phyloP scores from a whole-genome alignment of 2,329 filamentous ascomycete species.

The Gnomoniopsis sp. region DNA sequence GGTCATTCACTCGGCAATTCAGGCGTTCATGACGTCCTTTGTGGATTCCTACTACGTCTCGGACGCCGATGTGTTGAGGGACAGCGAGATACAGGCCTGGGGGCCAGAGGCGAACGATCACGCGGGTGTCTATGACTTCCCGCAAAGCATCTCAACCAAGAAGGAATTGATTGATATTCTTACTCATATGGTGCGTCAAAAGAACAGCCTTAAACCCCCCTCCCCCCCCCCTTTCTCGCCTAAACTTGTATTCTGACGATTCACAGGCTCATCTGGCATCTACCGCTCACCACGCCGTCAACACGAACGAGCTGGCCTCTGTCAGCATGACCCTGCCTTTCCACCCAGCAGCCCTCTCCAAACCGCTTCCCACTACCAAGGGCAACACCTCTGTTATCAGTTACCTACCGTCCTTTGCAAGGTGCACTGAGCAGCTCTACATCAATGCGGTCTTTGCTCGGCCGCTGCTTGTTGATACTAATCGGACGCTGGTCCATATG shows the following conservation, averaged over 20 bases:
- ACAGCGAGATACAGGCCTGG: constrained; percentile 43
- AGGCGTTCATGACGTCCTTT: constrained; percentile 36
- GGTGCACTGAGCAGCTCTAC: constrained; percentile 33
- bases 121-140: constrained; percentile 39
- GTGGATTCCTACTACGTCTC: constrained; percentile 41
- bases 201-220: not conserved
- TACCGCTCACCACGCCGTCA: constrained; percentile 38
- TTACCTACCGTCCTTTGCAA: constrained; percentile 30
- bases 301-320: constrained; percentile 37
- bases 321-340: constrained; percentile 37
- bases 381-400: constrained; percentile 30
- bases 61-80: constrained; percentile 29
- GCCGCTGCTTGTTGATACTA: constrained; percentile 32
- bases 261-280: constrained; percentile 32
- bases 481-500: constrained; percentile 37
- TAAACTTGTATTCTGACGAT: not conserved
- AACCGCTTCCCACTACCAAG: constrained; percentile 36
- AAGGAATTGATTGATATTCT: constrained; percentile 37
- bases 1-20: constrained; percentile 33
- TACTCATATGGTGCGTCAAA: constrained; percentile 30
- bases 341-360: constrained; percentile 38
- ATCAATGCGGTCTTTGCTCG: constrained; percentile 38
- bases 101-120: constrained; percentile 34
- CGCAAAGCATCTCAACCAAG: constrained; percentile 22
- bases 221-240: not conserved